A percentile compares a stretch with the other conserved stretches of the same genome.
These are phyloP conservation scores for Colletotrichum endophyticum DNA, from an alignment of 2,329 filamentous ascomycete genomes.

Conservation along the genomic window DNA sequence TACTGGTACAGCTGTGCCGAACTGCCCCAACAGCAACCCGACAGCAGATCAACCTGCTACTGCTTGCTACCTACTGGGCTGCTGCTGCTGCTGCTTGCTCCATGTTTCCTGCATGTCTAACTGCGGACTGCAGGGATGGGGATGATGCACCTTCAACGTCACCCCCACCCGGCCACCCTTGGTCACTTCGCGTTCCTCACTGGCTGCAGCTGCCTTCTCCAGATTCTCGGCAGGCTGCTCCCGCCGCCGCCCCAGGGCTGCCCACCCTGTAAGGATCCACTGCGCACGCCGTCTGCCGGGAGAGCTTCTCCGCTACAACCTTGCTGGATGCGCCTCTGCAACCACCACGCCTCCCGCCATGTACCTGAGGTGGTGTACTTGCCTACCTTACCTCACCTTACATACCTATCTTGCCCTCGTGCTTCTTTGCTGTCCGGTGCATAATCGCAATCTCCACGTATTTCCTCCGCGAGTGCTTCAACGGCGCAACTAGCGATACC, in stretches of 20 bases:
- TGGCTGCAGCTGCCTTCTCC: neutral
- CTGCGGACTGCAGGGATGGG: neutral
- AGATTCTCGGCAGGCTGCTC: neutral
- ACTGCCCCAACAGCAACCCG: neutral
- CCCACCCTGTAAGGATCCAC: conserved; percentile 1
- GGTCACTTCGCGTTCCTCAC: neutral
- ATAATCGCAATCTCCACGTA: neutral
- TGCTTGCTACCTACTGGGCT: neutral
- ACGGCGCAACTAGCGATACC: neutral
- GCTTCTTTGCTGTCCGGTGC: neutral
- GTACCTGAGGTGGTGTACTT: no score
- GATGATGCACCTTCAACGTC: neutral
- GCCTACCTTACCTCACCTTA: neutral
- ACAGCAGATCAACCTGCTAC: neutral
- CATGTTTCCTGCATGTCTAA: neutral
- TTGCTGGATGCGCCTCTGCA: neutral
- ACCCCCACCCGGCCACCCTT: neutral
- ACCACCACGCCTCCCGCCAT: neutral
- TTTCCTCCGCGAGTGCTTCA: neutral
- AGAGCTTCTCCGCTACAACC: neutral
- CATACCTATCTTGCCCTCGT: neutral
- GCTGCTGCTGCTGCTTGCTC: neutral
- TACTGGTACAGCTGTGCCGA: neutral
- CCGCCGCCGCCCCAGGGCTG: neutral
- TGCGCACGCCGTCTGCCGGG: conserved; percentile 6